A percentile compares a stretch with the other conserved stretches of the same genome.
phyloP scores from a whole-genome alignment of 2,329 filamentous ascomycete species.

The Tolypocladium paradoxum region DNA sequence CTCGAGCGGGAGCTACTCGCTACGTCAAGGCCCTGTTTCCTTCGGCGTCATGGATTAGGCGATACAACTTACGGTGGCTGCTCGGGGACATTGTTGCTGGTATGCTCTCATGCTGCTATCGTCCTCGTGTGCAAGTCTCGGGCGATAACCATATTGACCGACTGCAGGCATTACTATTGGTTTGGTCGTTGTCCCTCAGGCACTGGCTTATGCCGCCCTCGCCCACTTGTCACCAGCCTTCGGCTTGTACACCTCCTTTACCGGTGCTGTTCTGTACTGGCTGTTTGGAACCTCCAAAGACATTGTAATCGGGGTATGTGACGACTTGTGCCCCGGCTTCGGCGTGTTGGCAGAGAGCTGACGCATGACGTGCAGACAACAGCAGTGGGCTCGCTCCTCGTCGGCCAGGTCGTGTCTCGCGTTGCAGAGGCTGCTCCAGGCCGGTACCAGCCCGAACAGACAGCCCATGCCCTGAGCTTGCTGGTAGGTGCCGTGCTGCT shows the following conservation, averaged over 20 bases:
- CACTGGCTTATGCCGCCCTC: conserved; percentile 68
- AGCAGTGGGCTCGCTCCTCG: conserved; percentile 39
- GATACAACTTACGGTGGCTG: conserved; percentile 66
- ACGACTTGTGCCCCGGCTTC: neutral
- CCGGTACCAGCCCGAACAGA: conserved; percentile 24
- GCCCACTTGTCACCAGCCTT: conserved; percentile 58
- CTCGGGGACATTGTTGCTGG: conserved; percentile 64
- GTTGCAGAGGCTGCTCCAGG: conserved; percentile 23
- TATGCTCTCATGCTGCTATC: conserved; percentile 14
- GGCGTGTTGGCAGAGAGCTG: neutral
- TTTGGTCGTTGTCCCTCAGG: conserved; percentile 67
- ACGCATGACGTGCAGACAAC: conserved; percentile 36
- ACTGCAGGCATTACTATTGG: conserved; percentile 33
- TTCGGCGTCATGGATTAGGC: conserved; percentile 55
- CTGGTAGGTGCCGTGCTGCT: conserved; percentile 33
- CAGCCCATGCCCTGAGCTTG: conserved; percentile 33
- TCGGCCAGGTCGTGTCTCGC: conserved; percentile 32
- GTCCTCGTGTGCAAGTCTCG: neutral
- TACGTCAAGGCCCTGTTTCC: conserved; percentile 52
- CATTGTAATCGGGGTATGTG: conserved; percentile 60
- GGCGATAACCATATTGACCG: neutral
- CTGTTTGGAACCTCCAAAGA: conserved; percentile 78
- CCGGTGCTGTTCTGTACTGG: conserved; percentile 73
- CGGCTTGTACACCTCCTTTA: conserved; percentile 73
- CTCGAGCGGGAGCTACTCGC: conserved; percentile 25